Evolutionary conservation across 306 rosid species (phyloP), one percentile per base, ranked within the genome.

Genomic region (Fagus crenata): DNA sequence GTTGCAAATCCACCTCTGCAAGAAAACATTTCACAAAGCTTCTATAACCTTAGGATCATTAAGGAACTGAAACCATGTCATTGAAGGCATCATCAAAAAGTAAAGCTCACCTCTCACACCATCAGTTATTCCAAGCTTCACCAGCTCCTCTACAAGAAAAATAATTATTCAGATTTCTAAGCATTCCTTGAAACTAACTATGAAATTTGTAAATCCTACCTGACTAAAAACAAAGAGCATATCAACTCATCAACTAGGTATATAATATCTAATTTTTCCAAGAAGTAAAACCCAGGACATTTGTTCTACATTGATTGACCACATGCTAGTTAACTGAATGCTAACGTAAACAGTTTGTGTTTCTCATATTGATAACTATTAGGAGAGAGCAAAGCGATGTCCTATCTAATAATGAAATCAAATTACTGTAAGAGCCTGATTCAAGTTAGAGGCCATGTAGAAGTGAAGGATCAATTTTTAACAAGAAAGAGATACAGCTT

Each of bases 1-100:
- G 98, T 72, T 89, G 95, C 89, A 95, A 87, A 86, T 91, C 91
- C 79, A 88, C 96, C 85, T 95, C 98, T 95, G 97, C 75, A 46
- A 68, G 84, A 76, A 33, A 78, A 86, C 88, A 71, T 14, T 72
- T 58, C 77, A 77, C 67, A 67, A 74, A 82, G 72, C 75, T 77
- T 87, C 63, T 41, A 55, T 17, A 80, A 80, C 49, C 65, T 42
- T 81, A 53, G 18, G 18, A 53, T 54, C 42, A 79, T 64, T 77
- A 79, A 73, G 49, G 71, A 55, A 82, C 59, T 59, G n/a, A 46
- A 61, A 75, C 32, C 35, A 60, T 8, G 53, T 3, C 77, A 5
- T 46, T 53, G 71, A 43, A 53, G 64, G 65, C 80, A 84, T 53
- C 60, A 60, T 53, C 65, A 56, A 78, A 81, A 31, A 71, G 70